Conservation (phyloP, 2,329 filamentous ascomycete species). For the Proliferodiscus dingleyae region DNA sequence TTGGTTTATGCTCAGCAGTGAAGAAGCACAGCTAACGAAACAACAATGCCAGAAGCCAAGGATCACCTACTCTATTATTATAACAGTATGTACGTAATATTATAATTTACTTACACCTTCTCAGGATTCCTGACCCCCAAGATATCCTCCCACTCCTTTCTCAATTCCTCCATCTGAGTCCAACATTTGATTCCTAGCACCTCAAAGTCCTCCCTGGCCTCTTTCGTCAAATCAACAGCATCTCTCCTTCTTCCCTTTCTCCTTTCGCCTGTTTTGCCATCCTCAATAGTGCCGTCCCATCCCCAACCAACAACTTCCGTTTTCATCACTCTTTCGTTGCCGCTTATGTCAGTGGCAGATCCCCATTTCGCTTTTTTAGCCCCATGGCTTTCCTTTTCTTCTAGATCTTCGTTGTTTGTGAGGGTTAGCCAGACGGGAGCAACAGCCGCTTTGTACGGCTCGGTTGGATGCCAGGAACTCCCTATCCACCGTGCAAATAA, state of each 20-base stretch:
- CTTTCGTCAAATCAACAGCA: constrained; percentile 53
- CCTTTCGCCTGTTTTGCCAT: constrained; percentile 42
- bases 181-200: constrained; percentile 57
- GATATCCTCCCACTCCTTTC: constrained; percentile 55
- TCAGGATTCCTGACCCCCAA: constrained; percentile 18
- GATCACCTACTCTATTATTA: no score
- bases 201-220: constrained; percentile 58
- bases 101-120: not conserved
- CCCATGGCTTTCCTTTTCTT: constrained; percentile 42
- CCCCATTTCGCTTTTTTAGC: constrained; percentile 76
- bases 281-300: constrained; percentile 52
- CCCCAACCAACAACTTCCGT: constrained; percentile 90
- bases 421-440: constrained; percentile 77
- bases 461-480: constrained; percentile 80
- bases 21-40: no score
- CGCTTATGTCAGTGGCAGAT: constrained; percentile 56
- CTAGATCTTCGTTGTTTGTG: constrained; percentile 56
- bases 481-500: constrained; percentile 72
- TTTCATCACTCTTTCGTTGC: constrained; percentile 58
- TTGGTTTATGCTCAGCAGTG: no score
- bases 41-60: no score
- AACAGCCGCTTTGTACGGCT: constrained; percentile 70
- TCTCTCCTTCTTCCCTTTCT: constrained; percentile 55
- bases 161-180: constrained; percentile 67
- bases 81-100: no score